phyloP scores from a whole-genome alignment of 2,329 filamentous ascomycete genomes.

The Fonsecaea monophora region DNA sequence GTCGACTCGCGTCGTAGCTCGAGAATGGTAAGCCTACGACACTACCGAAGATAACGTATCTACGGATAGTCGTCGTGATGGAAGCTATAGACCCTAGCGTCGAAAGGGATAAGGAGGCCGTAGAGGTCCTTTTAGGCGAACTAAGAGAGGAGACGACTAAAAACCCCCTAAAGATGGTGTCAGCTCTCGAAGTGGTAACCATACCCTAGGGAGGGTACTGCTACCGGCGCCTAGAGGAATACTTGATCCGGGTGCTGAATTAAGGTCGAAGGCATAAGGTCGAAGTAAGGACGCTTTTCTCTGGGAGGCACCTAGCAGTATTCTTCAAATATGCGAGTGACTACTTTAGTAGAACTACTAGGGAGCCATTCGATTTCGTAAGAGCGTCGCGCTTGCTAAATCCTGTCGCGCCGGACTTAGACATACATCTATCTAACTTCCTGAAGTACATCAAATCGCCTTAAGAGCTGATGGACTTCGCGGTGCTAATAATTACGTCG shows the following conservation, averaged over 20 bases:
- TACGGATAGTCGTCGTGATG: conserved; percentile 41
- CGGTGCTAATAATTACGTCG: conserved; percentile 40
- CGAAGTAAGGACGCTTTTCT: conserved; percentile 37
- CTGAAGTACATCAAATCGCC: conserved; percentile 35
- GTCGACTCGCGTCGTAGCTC: conserved; percentile 37
- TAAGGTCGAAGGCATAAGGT: conserved; percentile 34
- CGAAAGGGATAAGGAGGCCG: conserved; percentile 36
- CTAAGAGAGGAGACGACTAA: conserved; percentile 40
- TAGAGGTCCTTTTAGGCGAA: conserved; percentile 39
- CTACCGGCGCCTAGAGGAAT: conserved; percentile 39
- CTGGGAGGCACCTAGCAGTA: conserved; percentile 37
- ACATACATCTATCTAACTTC: conserved; percentile 38
- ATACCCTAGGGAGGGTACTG: conserved; percentile 35
- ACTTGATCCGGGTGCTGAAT: conserved; percentile 37
- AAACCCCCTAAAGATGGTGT: conserved; percentile 35
- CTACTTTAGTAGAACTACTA: conserved; percentile 30
- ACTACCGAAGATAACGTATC: conserved; percentile 36
- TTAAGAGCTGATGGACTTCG: conserved; percentile 39
- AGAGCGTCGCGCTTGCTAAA: conserved; percentile 37
- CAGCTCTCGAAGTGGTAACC: conserved; percentile 39
- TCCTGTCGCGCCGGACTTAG: conserved; percentile 36
- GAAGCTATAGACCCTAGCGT: conserved; percentile 35
- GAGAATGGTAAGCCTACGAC: conserved; percentile 33
- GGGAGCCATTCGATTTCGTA: conserved; percentile 40
- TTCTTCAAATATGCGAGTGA: conserved; percentile 36